Evolutionary conservation across 305 asterid genomes (phyloP), one percentile per base, ranked within the genome.

Genomic region (Solanum hybrid): DNA sequence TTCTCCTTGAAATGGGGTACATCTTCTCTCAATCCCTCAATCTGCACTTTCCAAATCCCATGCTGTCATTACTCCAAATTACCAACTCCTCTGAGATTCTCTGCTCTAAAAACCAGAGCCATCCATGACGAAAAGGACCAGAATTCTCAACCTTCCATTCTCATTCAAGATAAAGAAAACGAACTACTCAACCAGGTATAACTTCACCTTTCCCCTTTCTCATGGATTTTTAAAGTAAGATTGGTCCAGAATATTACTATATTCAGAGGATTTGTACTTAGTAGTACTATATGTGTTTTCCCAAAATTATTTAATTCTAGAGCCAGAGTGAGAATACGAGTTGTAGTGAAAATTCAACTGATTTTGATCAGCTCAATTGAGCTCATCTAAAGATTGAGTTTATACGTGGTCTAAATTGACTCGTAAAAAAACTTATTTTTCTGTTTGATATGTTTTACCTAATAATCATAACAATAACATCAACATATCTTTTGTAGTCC

Each of bases 181-280:
- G 77, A 75, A 86, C 94, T 86, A 86, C 93, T 90, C 91, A 90
- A 27, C 86, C 79, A 90, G 95, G 96, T 94, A 92, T 27, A 12
- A 2, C 9, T 78, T 11, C 51, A 22, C 32, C 37, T 5, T 17
- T 15, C 24, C 7, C 31, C 32, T 82, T 45, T 33, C 3, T 82
- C 36, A 87, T 81, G 27, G 37, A 37, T 32, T 22, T 38, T 22
- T 79, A 3, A 79, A 41, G 84, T 88, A 17, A 75, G 22, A 7
- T 72, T 88, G 17, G 9, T 75, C n/a, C 38, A 14, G 68, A 6
- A 68, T 89, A 14, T 86, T 57, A 15, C 88, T 36, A 45, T 37
- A 13, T 1, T 86, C 15, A 34, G 9, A 31, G 12, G 24, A 26
- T 20, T 79, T 79, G 65, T 8, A 65, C 57, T 68, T n/a, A 9